Evolutionary conservation across 306 rosid genomes (phyloP).

Genomic region (Luffa aegyptiaca): DNA sequence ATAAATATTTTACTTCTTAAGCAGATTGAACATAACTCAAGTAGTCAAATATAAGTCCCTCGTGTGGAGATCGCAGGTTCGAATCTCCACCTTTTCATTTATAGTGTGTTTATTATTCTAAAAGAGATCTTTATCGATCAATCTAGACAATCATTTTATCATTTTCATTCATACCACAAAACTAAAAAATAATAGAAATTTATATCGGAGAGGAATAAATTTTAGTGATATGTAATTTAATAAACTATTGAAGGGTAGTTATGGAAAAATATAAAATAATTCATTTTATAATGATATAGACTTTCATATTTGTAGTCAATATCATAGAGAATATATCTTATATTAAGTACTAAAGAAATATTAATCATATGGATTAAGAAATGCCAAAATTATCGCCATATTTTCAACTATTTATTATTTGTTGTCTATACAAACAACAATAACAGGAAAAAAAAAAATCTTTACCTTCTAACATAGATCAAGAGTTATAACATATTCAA

Average conservation of each 20-base stretch:
- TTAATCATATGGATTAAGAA: background rate
- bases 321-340: background rate
- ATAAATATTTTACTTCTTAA: too few species aligned
- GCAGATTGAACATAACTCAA: too few species aligned
- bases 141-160: background rate
- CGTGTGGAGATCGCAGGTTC: background rate
- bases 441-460: background rate
- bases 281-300: background rate
- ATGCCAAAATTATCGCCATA: background rate
- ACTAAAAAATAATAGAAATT: background rate
- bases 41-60: too few species aligned
- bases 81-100: background rate
- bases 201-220: background rate
- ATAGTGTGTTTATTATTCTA: background rate
- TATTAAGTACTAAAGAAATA: background rate
- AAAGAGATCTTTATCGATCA: background rate
- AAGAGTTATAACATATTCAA: too few species aligned
- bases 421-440: background rate
- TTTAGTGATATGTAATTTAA: background rate
- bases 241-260: background rate
- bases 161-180: background rate
- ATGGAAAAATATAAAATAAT: background rate
- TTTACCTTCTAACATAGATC: background rate
- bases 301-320: background rate
- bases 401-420: background rate